Base-by-base conservation (phyloP, 345 rosid genomes). In the Brassica juncea region DNA sequence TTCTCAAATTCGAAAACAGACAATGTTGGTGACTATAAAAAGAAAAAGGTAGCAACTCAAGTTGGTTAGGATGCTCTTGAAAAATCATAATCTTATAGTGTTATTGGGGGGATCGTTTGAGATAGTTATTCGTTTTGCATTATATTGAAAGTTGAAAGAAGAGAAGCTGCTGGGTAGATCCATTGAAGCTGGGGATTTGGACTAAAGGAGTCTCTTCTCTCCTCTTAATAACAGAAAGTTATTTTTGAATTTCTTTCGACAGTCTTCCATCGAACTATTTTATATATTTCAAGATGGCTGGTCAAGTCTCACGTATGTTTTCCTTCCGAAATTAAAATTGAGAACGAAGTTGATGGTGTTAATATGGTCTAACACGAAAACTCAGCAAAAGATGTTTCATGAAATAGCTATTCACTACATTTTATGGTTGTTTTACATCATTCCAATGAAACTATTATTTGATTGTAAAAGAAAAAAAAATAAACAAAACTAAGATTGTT, bases 111-210 rank as follows among this genome's bases (percentile, higher is more conserved):
- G 60, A 79, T 79, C 65, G 61, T 32, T 67, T 49, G 16, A 21
- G 73, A 79, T 47, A 32, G 37, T 32, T 47, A 73, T 79, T 79
- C 82, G 30, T 68, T 49, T 73, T 7, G 82, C 64, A 73, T 27
- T 32, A 65, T 72, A 57, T 72, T 78, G 71, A 62, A 77, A 66
- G 66, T 71, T 63, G 62, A 72, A 72, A 72, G 37, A 58, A 42
- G 55, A 78, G 39, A 72, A 72, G 71, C 70, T 23, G 77, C 23
- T 54, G 57, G 75, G 60, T 39, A 79, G 70, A 65, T 74, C 77
- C 77, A 64, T 15, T 49, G 70, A 49, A 74, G 70, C 77, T 74
- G 62, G 64, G 31, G 70, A 74, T 73, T 73, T 79, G 82, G 73
- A 21, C 62, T 72, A 47, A 34, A 71, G 27, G 30, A 72, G 74